Percentiles rank a stretch among this genome's conserved stretches.
These are phyloP conservation scores for Oryza longistaminata DNA, from an alignment of 176 grass and related monocot species.

Conservation along the genomic window DNA sequence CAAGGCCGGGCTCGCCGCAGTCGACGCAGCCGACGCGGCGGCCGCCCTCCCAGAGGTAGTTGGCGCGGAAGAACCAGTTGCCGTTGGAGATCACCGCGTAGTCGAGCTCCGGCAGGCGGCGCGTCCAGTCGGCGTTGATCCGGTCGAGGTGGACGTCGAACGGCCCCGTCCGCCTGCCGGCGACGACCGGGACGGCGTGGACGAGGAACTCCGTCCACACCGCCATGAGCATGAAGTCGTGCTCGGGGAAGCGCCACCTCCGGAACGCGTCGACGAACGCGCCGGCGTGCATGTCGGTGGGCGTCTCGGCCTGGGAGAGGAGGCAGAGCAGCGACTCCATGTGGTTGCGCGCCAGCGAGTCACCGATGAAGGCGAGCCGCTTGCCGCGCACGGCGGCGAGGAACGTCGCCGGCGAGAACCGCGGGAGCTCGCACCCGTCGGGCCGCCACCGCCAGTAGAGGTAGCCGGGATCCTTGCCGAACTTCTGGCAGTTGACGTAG, in stretches of 20 bases:
- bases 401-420: slow-evolving; percentile 55
- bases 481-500: slow-evolving; percentile 73
- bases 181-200: not conserved
- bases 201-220: slow-evolving; percentile 75
- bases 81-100: slow-evolving; percentile 61
- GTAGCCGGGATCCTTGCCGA: slow-evolving; percentile 57
- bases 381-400: slow-evolving; percentile 37
- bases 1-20: slow-evolving; percentile 41
- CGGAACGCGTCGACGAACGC: not conserved
- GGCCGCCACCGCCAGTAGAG: slow-evolving; percentile 73
- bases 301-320: slow-evolving; percentile 54
- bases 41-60: slow-evolving; percentile 52
- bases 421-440: slow-evolving; percentile 51
- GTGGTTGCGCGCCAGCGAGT: slow-evolving; percentile 82
- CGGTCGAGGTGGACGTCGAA: slow-evolving; percentile 74
- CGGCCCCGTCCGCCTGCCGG: slow-evolving; percentile 37
- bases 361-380: slow-evolving; percentile 69
- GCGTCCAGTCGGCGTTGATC: slow-evolving; percentile 44
- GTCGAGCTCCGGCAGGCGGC: slow-evolving; percentile 45
- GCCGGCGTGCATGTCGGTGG: slow-evolving; percentile 27
- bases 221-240: slow-evolving; percentile 64
- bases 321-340: slow-evolving; percentile 83
- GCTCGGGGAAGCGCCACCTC: slow-evolving; percentile 57
- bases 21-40: slow-evolving; percentile 28
- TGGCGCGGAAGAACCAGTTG: slow-evolving; percentile 70